Conservation (phyloP, 2,329 filamentous ascomycete species). For the Pezicula neosporulosa region DNA sequence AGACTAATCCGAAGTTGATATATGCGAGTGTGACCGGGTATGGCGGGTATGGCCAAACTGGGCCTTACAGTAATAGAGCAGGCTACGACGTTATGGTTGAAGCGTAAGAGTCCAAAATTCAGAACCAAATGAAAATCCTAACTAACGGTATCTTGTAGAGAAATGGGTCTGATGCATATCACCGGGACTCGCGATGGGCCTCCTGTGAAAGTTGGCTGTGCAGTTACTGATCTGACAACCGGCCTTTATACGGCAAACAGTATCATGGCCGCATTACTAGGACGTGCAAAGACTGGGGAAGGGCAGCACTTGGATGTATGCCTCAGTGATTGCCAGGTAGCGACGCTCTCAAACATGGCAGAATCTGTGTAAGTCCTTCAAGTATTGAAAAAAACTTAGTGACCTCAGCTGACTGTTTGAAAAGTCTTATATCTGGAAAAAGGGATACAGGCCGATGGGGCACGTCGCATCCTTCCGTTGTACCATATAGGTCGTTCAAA, state of each 20-base stretch:
- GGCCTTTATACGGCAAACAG: slow-evolving; percentile 91
- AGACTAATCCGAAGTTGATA: slow-evolving; percentile 79
- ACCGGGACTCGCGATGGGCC: slow-evolving; percentile 82
- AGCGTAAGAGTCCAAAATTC: slow-evolving; percentile 41
- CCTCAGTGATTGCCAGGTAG: slow-evolving; percentile 88
- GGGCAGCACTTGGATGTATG: slow-evolving; percentile 90
- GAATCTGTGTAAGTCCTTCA: slow-evolving; percentile 57
- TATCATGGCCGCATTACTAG: slow-evolving; percentile 84
- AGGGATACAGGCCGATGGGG: slow-evolving; percentile 88
- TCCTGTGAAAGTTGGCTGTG: slow-evolving; percentile 93
- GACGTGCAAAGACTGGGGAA: slow-evolving; percentile 65
- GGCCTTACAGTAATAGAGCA: slow-evolving; percentile 78
- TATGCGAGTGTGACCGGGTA: slow-evolving; percentile 97
- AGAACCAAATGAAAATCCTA: background rate
- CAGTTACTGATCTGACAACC: slow-evolving; percentile 90
- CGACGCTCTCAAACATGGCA: slow-evolving; percentile 87
- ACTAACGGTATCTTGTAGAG: slow-evolving; percentile 30
- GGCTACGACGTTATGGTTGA: slow-evolving; percentile 99
- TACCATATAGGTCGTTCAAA: slow-evolving; percentile 83
- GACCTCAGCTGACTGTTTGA: no score
- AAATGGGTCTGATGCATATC: slow-evolving; percentile 97
- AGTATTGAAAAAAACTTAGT: no score
- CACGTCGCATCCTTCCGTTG: slow-evolving; percentile 92
- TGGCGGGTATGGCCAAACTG: slow-evolving; percentile 91
- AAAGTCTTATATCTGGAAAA: slow-evolving; percentile 69